Evolutionary conservation across 2,329 filamentous ascomycete genomes (phyloP), one percentile per base, ranked within the genome.

Genomic region (Pseudocercospora ulei): DNA sequence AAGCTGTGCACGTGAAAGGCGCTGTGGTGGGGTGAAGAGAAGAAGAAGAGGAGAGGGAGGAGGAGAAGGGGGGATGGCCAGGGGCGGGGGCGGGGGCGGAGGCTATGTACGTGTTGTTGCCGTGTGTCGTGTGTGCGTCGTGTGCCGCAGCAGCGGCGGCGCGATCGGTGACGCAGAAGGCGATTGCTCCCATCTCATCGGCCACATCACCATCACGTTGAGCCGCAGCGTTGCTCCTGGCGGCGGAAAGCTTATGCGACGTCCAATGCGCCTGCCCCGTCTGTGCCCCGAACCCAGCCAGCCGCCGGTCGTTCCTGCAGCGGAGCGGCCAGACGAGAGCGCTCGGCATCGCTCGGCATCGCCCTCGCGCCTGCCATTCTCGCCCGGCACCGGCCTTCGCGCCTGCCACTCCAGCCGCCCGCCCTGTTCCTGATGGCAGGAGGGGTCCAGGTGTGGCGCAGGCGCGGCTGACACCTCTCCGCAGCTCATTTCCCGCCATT

Each of bases 1-100:
- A 38, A 14, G 35, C 11, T 38, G 35, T 18, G n/a, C n/a, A 23
- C 25, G 27, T 30, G 38, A 28, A 18, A 20, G 5, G 20, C 8
- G 17, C 5, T 14, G 16, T 16, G 19, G 25, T 9, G 18, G 19
- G 11, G 23, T 20, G 16, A 11, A 17, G 17, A 13, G 19, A 14
- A 18, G 19, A 22, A 23, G 22, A 8, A 16, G 26, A 11, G 11
- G 28, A 16, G 7, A 17, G 5, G 28, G 16, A 17, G 14, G 20
- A 29, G 19, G 22, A 31, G 36, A 9, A 30, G 11, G 20, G 7
- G 9, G 11, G 23, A 20, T 5, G 17, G 35, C 11, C 11, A 18
- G 5, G 18, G 26, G 29, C 6, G 6, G 8, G 29, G 18, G 6
- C 5, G 29, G 18, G 16, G 14, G 16, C 9, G 14, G 9, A 11